These are phyloP conservation scores for Cercospora sp. DNA, from an alignment of 2,329 filamentous ascomycete species.

Conservation along the genomic window DNA sequence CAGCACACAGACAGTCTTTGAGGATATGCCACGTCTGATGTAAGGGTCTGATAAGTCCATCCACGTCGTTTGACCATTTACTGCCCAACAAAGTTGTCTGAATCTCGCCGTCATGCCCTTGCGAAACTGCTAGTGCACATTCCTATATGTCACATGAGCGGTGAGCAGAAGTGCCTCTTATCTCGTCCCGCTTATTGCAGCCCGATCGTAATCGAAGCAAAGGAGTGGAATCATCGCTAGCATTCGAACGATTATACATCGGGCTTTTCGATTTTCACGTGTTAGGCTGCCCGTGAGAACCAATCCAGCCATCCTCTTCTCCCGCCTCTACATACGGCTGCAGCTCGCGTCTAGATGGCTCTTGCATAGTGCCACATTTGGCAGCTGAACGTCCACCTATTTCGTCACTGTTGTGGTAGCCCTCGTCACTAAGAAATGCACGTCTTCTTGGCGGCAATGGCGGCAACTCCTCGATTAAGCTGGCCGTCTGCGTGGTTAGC, in stretches of 20 bases:
- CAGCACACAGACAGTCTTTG: neutral
- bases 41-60: neutral
- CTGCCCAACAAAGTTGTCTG: neutral
- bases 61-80: neutral
- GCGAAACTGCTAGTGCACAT: neutral
- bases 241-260: neutral
- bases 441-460: conserved; percentile 16
- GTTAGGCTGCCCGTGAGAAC: neutral
- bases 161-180: conserved; percentile 8
- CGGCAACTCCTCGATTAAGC: neutral
- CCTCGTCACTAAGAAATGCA: neutral
- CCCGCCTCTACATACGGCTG: conserved; percentile 34
- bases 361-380: conserved; percentile 26
- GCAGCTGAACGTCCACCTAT: conserved; percentile 7
- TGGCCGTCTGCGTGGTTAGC: neutral
- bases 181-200: neutral
- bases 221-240: neutral
- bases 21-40: neutral
- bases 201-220: neutral
- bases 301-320: conserved; percentile 15
- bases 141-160: conserved; percentile 10
- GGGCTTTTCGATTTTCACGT: neutral
- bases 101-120: neutral
- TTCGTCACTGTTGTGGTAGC: neutral
- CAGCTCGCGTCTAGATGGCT: conserved; percentile 19